A percentile compares a stretch with the other conserved stretches of the same genome.
These are phyloP conservation scores for Cyclocybe cylindracea DNA, from an alignment of 768 basidiomycete species.

Conservation along the genomic window DNA sequence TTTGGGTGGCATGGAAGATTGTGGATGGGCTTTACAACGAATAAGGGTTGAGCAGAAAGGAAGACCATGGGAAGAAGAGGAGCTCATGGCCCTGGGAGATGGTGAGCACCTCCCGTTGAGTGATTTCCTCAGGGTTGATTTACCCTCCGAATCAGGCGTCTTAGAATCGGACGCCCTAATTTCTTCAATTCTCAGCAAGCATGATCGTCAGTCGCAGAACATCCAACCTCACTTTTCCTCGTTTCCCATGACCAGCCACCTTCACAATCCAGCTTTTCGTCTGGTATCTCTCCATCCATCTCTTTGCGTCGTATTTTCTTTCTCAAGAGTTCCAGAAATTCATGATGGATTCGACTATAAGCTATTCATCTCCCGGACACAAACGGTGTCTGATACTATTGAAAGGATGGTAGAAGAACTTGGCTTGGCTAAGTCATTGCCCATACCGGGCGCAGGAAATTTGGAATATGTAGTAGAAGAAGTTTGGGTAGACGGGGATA, in stretches of 20 bases:
- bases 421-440: constrained; percentile 65
- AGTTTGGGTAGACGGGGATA: constrained; percentile 52
- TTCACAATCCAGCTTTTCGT: constrained; percentile 66
- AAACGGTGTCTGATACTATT: constrained; percentile 57
- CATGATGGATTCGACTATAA: constrained; percentile 71
- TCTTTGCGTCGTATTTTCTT: constrained; percentile 52
- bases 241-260: constrained; percentile 67
- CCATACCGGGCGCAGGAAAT: constrained; percentile 65
- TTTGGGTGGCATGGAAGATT: constrained; percentile 56
- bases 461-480: constrained; percentile 79
- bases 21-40: constrained; percentile 70
- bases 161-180: constrained; percentile 45
- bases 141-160: constrained; percentile 42
- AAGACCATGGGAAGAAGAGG: constrained; percentile 70
- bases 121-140: background rate
- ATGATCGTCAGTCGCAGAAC: constrained; percentile 31
- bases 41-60: constrained; percentile 61
- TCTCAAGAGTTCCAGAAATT: constrained; percentile 75
- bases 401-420: constrained; percentile 58
- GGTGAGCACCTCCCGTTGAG: constrained; percentile 39
- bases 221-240: constrained; percentile 62
- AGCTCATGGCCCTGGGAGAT: constrained; percentile 63
- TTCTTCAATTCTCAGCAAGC: constrained; percentile 51
- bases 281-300: constrained; percentile 70
- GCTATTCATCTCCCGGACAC: constrained; percentile 60